Base-by-base conservation (phyloP, 805 yeast species). In the Sugiyamaella mastotermitis region DNA sequence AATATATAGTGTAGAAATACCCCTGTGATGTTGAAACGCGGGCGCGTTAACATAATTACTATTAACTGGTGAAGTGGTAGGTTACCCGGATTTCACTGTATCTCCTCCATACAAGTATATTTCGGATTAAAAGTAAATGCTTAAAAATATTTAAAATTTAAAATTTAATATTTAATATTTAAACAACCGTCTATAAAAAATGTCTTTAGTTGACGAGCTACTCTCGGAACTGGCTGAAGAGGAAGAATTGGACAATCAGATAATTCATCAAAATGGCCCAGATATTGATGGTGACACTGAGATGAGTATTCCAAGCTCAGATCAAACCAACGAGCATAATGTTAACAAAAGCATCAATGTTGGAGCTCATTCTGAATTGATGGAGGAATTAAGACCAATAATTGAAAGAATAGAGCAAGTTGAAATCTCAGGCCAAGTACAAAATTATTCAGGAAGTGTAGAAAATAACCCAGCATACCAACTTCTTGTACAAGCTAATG, bases 401-500 rank as follows among this genome's bases (percentile, higher is more conserved):
- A 31, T 55, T 26, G 47, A 37, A 5, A 30, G 38, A 13, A 47
- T 47, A 5, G 16, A 32, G 25, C 37, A 7, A 14, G 8, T 10
- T 15, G 18, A 8, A 7, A 19, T 31, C 17, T 10, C 18, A 16
- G 17, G 19, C 13, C 29, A 25, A 16, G 27, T 35, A 11, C 58
- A 7, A 33, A 60, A 5, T 13, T 9, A 60, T 57, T 17, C 3
- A 48, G 44, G 11, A 55, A 48, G 11, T 37, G 48, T 9, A n/a
- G 65, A 56, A 31, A 57, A 57, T 24, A 58, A 52, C 18, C 62
- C 61, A 7, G 78, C 77, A 47, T 68, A 70, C 47, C 56, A 62
- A n/a, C 69, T 81, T 20, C 57, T 83, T 8, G 61, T 72, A 4
- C 57, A 58, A 10, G 69, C 79, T 5, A 82, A 80, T 55, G 74